A percentile compares a stretch with the other conserved stretches of the same genome.
These are phyloP conservation scores for Neurospora crassa DNA, from an alignment of 2,329 filamentous ascomycete genomes.

Conservation along the genomic window DNA sequence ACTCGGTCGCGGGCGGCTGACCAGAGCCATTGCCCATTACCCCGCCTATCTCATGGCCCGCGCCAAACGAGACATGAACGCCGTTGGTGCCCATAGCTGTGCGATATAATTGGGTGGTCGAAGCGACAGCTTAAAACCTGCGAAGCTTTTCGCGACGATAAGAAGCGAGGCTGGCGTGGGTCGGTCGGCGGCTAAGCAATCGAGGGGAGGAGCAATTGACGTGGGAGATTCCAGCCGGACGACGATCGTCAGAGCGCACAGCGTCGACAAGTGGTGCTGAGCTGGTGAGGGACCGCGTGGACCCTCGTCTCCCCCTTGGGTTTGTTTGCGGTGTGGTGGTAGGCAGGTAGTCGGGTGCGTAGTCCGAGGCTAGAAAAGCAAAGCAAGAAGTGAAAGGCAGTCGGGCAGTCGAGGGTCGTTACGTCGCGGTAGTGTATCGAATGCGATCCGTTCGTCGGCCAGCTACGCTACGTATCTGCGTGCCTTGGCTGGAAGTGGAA, in stretches of 20 bases:
- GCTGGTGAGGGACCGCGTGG: background rate
- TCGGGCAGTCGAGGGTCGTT: background rate
- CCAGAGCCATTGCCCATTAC: conserved; percentile 37
- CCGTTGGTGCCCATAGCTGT: conserved; percentile 30
- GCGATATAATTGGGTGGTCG: background rate
- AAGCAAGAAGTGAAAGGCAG: background rate
- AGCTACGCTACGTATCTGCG: background rate
- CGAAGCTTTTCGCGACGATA: background rate
- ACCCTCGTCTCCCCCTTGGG: background rate
- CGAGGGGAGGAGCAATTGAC: background rate
- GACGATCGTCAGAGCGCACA: background rate
- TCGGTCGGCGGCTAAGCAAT: background rate
- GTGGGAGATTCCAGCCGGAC: background rate
- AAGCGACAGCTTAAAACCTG: background rate
- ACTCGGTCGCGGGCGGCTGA: conserved; percentile 50
- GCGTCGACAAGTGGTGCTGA: background rate
- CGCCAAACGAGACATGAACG: conserved; percentile 27
- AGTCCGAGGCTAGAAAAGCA: background rate
- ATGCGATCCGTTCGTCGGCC: background rate
- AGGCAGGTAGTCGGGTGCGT: background rate
- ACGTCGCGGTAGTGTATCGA: background rate
- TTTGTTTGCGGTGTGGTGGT: background rate
- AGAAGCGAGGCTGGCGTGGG: background rate
- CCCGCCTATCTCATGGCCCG: conserved; percentile 35
- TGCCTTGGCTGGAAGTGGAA: background rate